Evolutionary conservation across 345 rosid species (phyloP), one percentile per base, ranked within the genome.

Genomic region (Citrus reticulata): DNA sequence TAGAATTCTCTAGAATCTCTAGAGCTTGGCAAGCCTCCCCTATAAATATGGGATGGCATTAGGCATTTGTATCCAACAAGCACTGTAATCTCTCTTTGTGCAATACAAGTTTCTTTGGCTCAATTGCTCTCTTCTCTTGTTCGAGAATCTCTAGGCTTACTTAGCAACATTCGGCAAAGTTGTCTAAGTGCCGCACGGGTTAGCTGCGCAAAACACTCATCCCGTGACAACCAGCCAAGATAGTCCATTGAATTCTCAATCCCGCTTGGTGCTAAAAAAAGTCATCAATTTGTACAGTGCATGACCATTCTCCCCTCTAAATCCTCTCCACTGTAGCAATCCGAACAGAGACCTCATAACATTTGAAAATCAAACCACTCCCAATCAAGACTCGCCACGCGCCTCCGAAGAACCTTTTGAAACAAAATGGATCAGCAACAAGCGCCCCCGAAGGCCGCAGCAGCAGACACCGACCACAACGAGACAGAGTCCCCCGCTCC

Each of bases 211-310:
- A n/a, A n/a, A n/a, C n/a, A n/a, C n/a, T n/a, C n/a, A n/a, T n/a
- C n/a, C n/a, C n/a, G n/a, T n/a, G n/a, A n/a, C n/a, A n/a, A n/a
- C n/a, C 49, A 2, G 49, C 75, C 74, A 67, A 75, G 62, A 55
- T 57, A 69, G 83, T 69, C 72, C 17, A 66, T 10, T 20, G 57
- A 51, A 51, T 51, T 51, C 20, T 24, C 59, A 30, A 6, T 57
- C 34, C 42, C 40, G 4, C 7, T 80, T 83, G 57, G 78, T 83
- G 82, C 81, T 64, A 55, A 77, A 72, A 73, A 72, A 69, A 49
- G 73, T 35, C 37, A 24, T 70, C 77, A 24, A 16, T 65, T 66
- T 32, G 55, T 46, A 72, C 82, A 85, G 83, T 67, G 29, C 76
- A 62, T 77, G 78, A 27, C 29, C 29, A 1, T 27, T 27, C 29